Conservation (phyloP, 1,284 basidiomycete species). For the Papiliotrema flavescens region DNA sequence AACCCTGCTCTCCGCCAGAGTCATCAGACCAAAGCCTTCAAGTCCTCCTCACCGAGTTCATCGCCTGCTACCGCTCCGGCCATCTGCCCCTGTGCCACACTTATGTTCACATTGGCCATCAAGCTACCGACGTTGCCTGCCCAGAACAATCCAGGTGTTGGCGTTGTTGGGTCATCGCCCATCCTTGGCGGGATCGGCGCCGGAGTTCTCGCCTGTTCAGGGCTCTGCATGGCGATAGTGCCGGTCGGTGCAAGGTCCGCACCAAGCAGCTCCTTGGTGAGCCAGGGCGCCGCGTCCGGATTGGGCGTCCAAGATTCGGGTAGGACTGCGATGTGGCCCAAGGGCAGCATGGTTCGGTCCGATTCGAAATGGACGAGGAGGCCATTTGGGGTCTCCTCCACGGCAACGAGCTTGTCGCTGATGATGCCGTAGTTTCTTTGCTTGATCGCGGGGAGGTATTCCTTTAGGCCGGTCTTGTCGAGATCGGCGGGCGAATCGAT, state of each 20-base stretch:
- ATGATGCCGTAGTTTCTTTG: constrained; percentile 8
- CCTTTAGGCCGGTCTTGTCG: constrained; percentile 14
- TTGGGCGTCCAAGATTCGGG: neutral
- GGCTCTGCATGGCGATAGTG: constrained; percentile 5
- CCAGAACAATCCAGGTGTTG: constrained; percentile 27
- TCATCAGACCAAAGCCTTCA: neutral
- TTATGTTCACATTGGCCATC: constrained; percentile 21
- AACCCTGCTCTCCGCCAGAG: no score
- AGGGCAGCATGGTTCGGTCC: neutral
- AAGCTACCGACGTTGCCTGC: constrained; percentile 27
- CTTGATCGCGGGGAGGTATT: constrained; percentile 8
- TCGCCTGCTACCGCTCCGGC: constrained; percentile 20
- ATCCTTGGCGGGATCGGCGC: constrained; percentile 14
- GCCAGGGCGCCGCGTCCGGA: neutral
- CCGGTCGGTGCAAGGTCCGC: neutral
- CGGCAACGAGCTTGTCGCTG: neutral
- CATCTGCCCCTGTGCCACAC: constrained; percentile 24
- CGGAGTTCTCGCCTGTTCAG: neutral
- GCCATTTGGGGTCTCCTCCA: neutral
- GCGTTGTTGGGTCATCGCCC: constrained; percentile 31
- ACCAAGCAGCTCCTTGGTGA: neutral
- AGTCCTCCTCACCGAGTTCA: constrained; percentile 26
- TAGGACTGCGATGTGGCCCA: neutral
- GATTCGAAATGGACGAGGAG: constrained; percentile 1
- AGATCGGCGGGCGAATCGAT: constrained; percentile 13